Conservation (phyloP, 108 stramenopile species). For the Thalassiosira profunda region DNA sequence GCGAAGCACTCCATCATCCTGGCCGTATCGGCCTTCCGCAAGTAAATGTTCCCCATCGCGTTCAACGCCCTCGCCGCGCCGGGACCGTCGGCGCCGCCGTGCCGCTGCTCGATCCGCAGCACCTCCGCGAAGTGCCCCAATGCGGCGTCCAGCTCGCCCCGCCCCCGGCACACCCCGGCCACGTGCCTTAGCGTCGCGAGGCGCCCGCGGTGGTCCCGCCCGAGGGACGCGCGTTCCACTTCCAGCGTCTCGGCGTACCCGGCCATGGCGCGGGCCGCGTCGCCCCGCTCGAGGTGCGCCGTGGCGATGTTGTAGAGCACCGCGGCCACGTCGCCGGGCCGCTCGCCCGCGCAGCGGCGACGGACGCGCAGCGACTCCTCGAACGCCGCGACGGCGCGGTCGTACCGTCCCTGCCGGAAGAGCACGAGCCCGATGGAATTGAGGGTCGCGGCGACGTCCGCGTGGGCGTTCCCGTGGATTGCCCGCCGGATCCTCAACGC, state of each 20-base stretch:
- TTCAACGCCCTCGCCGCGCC: conserved; percentile 54
- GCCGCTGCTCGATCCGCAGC: conserved; percentile 47
- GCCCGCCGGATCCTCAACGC: conserved; percentile 58
- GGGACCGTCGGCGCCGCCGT: conserved; percentile 11
- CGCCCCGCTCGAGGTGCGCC: conserved; percentile 57
- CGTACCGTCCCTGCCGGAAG: conserved; percentile 61
- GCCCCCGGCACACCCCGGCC: conserved; percentile 57
- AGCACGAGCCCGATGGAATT: conserved; percentile 73
- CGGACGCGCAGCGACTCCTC: conserved; percentile 62
- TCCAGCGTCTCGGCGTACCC: conserved; percentile 60
- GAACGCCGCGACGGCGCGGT: conserved; percentile 61
- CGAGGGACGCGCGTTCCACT: conserved; percentile 53
- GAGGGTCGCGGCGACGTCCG: conserved; percentile 67
- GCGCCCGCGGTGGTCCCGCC: conserved; percentile 54
- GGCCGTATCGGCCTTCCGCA: conserved; percentile 50
- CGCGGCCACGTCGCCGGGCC: conserved; percentile 41
- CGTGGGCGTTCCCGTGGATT: conserved; percentile 39
- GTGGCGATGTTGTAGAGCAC: conserved; percentile 72
- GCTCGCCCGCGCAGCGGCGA: conserved; percentile 42
- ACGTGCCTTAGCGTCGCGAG: conserved; percentile 61
- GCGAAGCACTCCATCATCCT: conserved; percentile 68
- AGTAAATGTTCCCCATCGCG: conserved; percentile 63
- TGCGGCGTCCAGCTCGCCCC: conserved; percentile 58
- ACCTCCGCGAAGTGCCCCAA: conserved; percentile 58
- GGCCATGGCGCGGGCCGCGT: conserved; percentile 57